phyloP scores from a whole-genome alignment of 2,329 filamentous ascomycete genomes.

The Sporothrix brasiliensis region DNA sequence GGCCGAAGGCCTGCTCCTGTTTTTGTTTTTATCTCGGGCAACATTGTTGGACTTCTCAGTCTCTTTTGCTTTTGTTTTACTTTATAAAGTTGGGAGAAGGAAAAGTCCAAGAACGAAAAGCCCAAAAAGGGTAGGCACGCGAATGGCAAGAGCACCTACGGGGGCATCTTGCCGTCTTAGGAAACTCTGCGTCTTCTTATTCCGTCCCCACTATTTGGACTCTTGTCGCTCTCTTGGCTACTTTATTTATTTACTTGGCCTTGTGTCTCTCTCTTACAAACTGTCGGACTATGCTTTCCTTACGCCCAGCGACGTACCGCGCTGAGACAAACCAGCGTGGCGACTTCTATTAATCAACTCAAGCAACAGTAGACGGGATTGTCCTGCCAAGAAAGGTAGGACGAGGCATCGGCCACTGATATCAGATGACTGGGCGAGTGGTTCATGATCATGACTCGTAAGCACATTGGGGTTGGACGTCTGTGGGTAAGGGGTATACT shows the following conservation, averaged over 20 bases:
- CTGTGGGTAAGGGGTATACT: conserved; percentile 4
- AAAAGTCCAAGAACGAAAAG: not conserved
- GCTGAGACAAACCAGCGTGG: too few species aligned
- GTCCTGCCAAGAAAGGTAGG: not conserved
- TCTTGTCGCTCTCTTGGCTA: not conserved
- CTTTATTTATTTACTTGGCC: not conserved
- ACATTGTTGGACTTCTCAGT: not conserved
- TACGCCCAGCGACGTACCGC: too few species aligned
- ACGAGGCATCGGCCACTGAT: not conserved
- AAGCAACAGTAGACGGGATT: too few species aligned
- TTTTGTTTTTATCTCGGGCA: not conserved
- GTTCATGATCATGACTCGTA: not conserved
- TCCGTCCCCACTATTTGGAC: conserved; percentile 1
- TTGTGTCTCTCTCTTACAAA: not conserved
- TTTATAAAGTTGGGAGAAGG: not conserved
- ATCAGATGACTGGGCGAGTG: not conserved
- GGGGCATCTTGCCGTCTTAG: conserved; percentile 18
- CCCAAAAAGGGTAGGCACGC: not conserved
- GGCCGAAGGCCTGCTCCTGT: not conserved
- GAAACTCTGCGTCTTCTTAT: not conserved
- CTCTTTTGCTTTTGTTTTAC: too few species aligned
- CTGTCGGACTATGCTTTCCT: not conserved
- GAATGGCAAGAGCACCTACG: not conserved
- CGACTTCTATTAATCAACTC: too few species aligned
- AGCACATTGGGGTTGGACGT: not conserved